These are phyloP conservation scores for Tympanopsis confertula DNA, from an alignment of 2,329 filamentous ascomycete genomes.

Conservation along the genomic window DNA sequence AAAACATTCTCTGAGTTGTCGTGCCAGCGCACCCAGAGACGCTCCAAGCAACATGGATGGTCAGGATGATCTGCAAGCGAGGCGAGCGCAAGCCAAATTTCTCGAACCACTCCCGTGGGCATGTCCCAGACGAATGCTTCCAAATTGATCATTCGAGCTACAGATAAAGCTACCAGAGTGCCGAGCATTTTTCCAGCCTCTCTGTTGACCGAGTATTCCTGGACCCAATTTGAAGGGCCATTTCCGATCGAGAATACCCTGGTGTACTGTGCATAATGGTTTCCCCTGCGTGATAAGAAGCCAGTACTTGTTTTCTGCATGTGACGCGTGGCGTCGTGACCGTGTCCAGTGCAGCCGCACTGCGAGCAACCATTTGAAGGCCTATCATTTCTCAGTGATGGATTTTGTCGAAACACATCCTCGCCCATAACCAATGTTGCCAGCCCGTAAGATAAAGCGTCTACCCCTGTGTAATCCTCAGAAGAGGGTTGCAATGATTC, in stretches of 20 bases:
- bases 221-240: conserved; percentile 66
- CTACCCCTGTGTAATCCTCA: conserved; percentile 61
- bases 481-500: conserved; percentile 53
- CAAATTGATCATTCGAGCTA: conserved; percentile 72
- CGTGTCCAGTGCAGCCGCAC: too few species aligned
- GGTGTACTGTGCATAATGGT: conserved; percentile 68
- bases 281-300: too few species aligned
- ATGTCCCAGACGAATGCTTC: conserved; percentile 83
- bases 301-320: too few species aligned
- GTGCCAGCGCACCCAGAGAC: conserved; percentile 74
- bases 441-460: conserved; percentile 72
- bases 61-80: conserved; percentile 51
- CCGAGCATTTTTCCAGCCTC: conserved; percentile 84
- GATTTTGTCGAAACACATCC: not conserved
- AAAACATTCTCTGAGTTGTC: conserved; percentile 48
- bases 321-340: too few species aligned
- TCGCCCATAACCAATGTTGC: conserved; percentile 42
- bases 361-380: too few species aligned
- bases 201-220: conserved; percentile 71
- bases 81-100: conserved; percentile 70
- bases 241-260: conserved; percentile 79
- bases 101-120: conserved; percentile 71
- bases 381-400: too few species aligned
- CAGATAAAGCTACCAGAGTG: conserved; percentile 64
- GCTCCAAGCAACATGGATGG: conserved; percentile 55